Evolutionary conservation across 2,329 filamentous ascomycete genomes (phyloP), one percentile per base, ranked within the genome.

Genomic region (Fusarium sacchari): DNA sequence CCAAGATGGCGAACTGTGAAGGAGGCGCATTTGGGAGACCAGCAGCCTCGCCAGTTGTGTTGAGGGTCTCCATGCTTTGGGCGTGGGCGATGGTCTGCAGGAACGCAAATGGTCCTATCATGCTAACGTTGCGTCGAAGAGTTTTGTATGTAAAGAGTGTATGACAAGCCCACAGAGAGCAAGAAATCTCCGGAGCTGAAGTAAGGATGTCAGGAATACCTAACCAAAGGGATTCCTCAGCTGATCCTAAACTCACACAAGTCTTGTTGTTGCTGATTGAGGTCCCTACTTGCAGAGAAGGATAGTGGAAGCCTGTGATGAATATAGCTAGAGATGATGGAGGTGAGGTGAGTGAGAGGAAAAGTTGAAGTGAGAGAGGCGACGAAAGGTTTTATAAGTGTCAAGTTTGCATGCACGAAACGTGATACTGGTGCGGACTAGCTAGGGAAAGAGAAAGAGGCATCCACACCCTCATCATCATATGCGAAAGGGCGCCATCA

Each of bases 1-100:
- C 90, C 37, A 93, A 83, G 20, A 90, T 80, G 59, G 80, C 84
- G 43, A 86, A 82, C 71, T 85, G 85, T 13, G 84, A 80, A 30
- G 79, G 66, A 5, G 69, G 70, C 28, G 26, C 9, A 17, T 7
- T 40, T 49, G n/a, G 64, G 46, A 49, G 40, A 20, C 40, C 39
- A 55, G 52, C 59, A 28, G 60, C 63, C 36, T 64, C 63, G 52
- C 63, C 63, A 15, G 75, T 71, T 46, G 74, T 63, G 66, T 78
- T 78, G 55, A 69, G 47, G 34, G 67, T 49, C 57, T 79, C 78
- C 79, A 80, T 80, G 50, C 22, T 71, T 58, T 42, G 46, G 13
- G 47, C 59, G 47, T 50, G n/a, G n/a, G 71, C 60, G 26, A 47
- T 43, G 43, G 37, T 47, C 32, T 69, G 72, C 2, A 53, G 55